Evolutionary conservation across 371 early-diverging fungal genomes (phyloP), one percentile per base, ranked within the genome.

Genomic region (Blakeslea trispora): DNA sequence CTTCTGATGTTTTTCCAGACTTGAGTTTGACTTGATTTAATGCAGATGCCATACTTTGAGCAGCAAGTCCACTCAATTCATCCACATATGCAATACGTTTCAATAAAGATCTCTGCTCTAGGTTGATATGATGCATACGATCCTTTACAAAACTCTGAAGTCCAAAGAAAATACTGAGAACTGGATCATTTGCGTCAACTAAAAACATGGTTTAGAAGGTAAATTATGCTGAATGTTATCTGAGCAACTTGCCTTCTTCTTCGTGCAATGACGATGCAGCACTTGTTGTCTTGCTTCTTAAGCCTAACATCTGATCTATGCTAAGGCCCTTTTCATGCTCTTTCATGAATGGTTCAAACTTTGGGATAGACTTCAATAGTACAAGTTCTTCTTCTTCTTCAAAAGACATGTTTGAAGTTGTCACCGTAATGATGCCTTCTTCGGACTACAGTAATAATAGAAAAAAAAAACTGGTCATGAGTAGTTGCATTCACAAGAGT

Each of bases 31-130:
- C 61, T 47, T 71, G 71, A 43, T 53, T 59, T 19, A 64, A 42
- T 11, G 65, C 61, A 19, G 41, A 14, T 15, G 37, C 10, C 23
- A 68, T 44, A 10, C 59, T 45, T 39, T 64, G 59, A 1, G 57
- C 21, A 0, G 56, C 50, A 15, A 52, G 34, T 7, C 41, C 28
- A 43, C 68, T 68, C 18, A 71, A 40, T 22, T 71, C 65, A 31
- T 71, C 65, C 11, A 62, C 68, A 42, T 71, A 64, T 9, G 62
- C 59, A 35, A 68, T 68, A 10, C 68, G 55, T 19, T 62, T 62
- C 19, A 68, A 47, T 17, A 71, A 19, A 19, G 54, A 34, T 42
- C 45, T 58, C 53, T 71, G 71, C 8, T 64, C 57, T 5, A 31
- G 35, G 40, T 58, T 61, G 19, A 71, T 52, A 3, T 34, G 23